Conservation (phyloP, 805 yeast genomes). For the Ogataea neopini region DNA sequence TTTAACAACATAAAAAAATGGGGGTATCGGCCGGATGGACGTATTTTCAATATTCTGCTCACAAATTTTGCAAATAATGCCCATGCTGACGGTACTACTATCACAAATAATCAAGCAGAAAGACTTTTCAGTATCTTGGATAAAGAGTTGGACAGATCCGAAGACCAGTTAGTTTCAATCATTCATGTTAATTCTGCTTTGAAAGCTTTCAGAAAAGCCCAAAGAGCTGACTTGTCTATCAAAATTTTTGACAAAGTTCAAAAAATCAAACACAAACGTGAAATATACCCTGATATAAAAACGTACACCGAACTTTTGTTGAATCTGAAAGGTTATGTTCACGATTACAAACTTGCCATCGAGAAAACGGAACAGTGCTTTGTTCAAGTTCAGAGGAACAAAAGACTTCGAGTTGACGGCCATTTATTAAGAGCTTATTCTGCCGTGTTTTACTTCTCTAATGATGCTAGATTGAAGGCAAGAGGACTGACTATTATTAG, state of each 20-base stretch:
- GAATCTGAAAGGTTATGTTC: constrained; percentile 16
- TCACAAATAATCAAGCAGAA: constrained; percentile 38
- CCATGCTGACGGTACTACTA: constrained; percentile 7
- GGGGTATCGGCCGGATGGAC: constrained; percentile 54
- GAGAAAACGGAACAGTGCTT: constrained; percentile 26
- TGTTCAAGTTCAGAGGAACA: constrained; percentile 21
- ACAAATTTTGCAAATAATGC: constrained; percentile 43
- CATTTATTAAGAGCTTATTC: constrained; percentile 27
- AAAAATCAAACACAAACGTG: constrained; percentile 12
- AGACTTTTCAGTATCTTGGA: constrained; percentile 36
- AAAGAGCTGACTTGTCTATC: constrained; percentile 39
- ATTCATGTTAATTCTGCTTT: constrained; percentile 49
- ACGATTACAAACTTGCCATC: constrained; percentile 20
- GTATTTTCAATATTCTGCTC: constrained; percentile 47
- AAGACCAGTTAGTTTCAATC: constrained; percentile 31
- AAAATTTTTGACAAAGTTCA: constrained; percentile 38
- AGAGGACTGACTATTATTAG: constrained; percentile 29
- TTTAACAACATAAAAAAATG: constrained; percentile 61
- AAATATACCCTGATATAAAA: constrained; percentile 34
- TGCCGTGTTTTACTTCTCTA: constrained; percentile 27
- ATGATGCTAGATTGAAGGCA: constrained; percentile 28
- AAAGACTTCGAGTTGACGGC: constrained; percentile 21
- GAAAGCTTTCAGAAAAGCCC: constrained; percentile 44
- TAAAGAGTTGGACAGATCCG: constrained; percentile 31
- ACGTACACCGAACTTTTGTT: constrained; percentile 37